Evolutionary conservation across 164 flowering plant genomes (phyloP), one percentile per base, ranked within the genome.

Genomic region (Chimonanthus praecox): DNA sequence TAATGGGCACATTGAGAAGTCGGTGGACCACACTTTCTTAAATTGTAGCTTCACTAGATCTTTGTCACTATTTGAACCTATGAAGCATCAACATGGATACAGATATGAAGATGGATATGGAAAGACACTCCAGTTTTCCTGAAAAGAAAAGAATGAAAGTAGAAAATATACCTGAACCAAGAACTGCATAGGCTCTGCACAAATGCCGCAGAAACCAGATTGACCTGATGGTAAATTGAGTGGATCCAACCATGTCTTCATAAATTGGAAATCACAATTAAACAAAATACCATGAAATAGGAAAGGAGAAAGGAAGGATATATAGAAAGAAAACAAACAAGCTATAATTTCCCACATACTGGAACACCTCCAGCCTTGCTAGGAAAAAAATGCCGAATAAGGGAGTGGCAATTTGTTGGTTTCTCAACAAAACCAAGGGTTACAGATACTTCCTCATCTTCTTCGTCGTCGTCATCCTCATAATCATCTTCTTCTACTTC

Each of bases 361-460:
- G 99, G 95, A 9, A 80, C 50, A 6, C 98, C 98, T n/a, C 99
- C 99, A 75, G 96, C 94, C 78, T 90, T 92, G 88, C 94, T 85
- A 5, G 98, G 97, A 74, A 94, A 92, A 0, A 82, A 60, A 2
- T 92, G 94, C 44, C 92, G 92, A 2, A 82, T 84, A 80, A 92
- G 89, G 3, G 87, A 85, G 82, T 82, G 79, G 0, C 51, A 71
- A 65, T 80, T 74, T 68, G 87, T 82, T 1, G 93, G 94, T 80
- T 88, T 88, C 63, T 91, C 21, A 20, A 20, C 21, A 20, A 20
- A 20, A 20, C 21, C 21, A 20, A 20, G 21, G 21, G 21, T 20
- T 20, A 20, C 21, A 20, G 21, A 20, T 20, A 20, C 21, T 20
- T 20, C 21, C 21, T 20, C 21, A 20, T 74, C 80, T 8, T 75